Percentiles rank a stretch among this genome's conserved stretches.
These are phyloP conservation scores for Taiozyma sp. DNA, from an alignment of 1,139 yeast genomes.

Conservation along the genomic window DNA sequence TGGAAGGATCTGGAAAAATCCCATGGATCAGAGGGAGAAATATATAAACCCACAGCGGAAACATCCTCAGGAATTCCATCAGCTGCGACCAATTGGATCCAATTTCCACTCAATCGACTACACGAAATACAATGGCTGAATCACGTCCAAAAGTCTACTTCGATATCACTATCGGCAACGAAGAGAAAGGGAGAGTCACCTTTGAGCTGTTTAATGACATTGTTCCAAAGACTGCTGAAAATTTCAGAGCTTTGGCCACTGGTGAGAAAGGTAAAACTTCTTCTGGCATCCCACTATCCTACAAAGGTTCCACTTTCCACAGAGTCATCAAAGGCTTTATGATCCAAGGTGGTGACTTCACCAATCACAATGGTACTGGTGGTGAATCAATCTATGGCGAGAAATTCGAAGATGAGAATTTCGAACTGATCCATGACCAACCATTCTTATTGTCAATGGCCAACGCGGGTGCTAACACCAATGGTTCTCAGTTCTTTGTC, in stretches of 20 bases:
- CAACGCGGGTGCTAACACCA: conserved; percentile 91
- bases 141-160: conserved; percentile 58
- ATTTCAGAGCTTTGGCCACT: conserved; percentile 85
- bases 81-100: not conserved
- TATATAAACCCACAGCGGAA: not conserved
- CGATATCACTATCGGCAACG: conserved; percentile 67
- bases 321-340: conserved; percentile 88
- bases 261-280: conserved; percentile 78
- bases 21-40: not conserved
- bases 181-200: conserved; percentile 64
- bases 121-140: conserved; percentile 9
- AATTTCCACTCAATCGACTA: not conserved
- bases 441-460: conserved; percentile 96
- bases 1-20: not conserved
- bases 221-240: conserved; percentile 92
- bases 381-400: conserved; percentile 96
- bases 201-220: conserved; percentile 74
- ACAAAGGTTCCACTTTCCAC: conserved; percentile 83
- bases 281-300: conserved; percentile 62
- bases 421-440: conserved; percentile 66
- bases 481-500: conserved; percentile 93
- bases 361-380: conserved; percentile 85
- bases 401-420: conserved; percentile 92
- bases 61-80: not conserved
- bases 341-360: conserved; percentile 98